phyloP scores from a whole-genome alignment of 257 asterid species.

The Nicotiana knightiana region DNA sequence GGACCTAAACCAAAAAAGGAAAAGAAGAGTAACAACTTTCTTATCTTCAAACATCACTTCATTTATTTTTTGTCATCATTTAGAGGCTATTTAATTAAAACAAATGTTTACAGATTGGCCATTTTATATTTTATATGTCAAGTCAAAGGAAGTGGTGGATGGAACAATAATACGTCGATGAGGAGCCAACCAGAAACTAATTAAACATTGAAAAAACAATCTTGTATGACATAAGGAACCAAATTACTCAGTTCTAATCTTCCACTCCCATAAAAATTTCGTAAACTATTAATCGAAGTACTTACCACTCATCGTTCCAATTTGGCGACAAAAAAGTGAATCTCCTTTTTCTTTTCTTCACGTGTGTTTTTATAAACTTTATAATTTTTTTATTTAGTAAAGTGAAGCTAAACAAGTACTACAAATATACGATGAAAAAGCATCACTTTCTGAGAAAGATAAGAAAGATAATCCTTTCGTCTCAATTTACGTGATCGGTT shows the following conservation, averaged over 20 bases:
- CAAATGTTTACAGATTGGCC: neutral
- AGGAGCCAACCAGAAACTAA: neutral
- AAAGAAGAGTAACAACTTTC: neutral
- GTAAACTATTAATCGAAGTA: neutral
- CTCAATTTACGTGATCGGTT: no score
- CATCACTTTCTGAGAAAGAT: no score
- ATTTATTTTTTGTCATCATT: neutral
- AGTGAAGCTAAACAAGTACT: no score
- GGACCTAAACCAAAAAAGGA: neutral
- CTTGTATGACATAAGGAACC: neutral
- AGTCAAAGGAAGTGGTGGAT: neutral
- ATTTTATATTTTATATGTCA: neutral
- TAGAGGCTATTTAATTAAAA: neutral
- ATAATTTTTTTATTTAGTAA: no score
- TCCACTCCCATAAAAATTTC: no score
- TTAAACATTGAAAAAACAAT: neutral
- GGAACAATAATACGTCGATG: neutral
- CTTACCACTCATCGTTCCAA: no score
- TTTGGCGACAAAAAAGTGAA: neutral
- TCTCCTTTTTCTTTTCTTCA: neutral
- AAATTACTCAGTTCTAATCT: no score
- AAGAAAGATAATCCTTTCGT: no score
- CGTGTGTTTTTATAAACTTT: no score
- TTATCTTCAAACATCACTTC: neutral
- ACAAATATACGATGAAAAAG: no score